Conservation (phyloP, 257 asterid genomes). For the Solanum commersonii region DNA sequence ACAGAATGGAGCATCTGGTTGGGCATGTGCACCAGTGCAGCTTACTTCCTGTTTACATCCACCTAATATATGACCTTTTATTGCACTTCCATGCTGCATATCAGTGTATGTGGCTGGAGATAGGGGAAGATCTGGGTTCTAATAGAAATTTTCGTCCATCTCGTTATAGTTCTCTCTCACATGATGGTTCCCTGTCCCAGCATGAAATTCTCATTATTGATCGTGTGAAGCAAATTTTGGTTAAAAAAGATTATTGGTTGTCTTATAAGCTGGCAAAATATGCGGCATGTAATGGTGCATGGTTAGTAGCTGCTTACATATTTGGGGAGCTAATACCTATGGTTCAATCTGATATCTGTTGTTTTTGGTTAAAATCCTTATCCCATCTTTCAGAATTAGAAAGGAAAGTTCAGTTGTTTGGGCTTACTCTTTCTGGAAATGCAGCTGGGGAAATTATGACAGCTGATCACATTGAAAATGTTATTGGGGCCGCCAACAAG, state of each 20-base stretch:
- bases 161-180: slow-evolving; percentile 9
- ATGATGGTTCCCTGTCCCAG: slow-evolving; percentile 17
- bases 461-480: slow-evolving; percentile 22
- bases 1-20: slow-evolving; percentile 38
- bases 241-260: slow-evolving; percentile 41
- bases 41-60: slow-evolving; percentile 25
- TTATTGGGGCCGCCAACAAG: slow-evolving; percentile 26
- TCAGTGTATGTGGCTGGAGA: slow-evolving; percentile 14
- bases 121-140: slow-evolving; percentile 15
- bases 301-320: slow-evolving; percentile 62
- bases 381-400: slow-evolving; percentile 50
- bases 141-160: neutral
- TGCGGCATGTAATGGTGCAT: slow-evolving; percentile 76
- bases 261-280: slow-evolving; percentile 63
- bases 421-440: slow-evolving; percentile 4
- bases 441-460: slow-evolving; percentile 7
- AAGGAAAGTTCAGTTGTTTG: slow-evolving; percentile 38
- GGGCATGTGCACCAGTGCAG: slow-evolving; percentile 28
- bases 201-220: slow-evolving; percentile 32
- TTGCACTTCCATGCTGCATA: slow-evolving; percentile 31
- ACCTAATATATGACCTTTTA: slow-evolving; percentile 30
- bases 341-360: slow-evolving; percentile 43
- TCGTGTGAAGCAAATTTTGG: slow-evolving; percentile 39
- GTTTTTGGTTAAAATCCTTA: slow-evolving; percentile 63
- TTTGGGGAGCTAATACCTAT: slow-evolving; percentile 42